Evolutionary conservation across 2,329 filamentous ascomycete species (phyloP).

Genomic region (Nannizzia gypsea): DNA sequence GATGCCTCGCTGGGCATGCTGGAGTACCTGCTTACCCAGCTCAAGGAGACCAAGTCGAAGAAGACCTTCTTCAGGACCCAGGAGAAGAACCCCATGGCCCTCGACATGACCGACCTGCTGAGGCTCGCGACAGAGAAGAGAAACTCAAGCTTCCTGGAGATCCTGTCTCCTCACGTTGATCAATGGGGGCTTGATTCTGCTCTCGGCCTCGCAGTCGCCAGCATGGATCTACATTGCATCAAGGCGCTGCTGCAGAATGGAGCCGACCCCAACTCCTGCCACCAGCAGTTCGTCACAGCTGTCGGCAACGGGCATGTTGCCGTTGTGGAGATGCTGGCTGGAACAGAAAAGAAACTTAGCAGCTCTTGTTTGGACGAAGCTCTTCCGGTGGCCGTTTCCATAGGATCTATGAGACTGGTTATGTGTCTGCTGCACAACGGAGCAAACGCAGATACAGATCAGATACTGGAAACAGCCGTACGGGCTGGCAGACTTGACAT

Average conservation of each 20-base stretch:
- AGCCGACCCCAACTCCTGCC: slow-evolving; percentile 14
- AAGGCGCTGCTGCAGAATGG: slow-evolving; percentile 13
- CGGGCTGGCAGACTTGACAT: slow-evolving; percentile 40
- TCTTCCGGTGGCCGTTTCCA: slow-evolving; percentile 9
- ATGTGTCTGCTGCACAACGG: slow-evolving; percentile 13
- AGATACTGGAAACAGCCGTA: slow-evolving; percentile 12
- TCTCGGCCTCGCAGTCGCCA: slow-evolving; percentile 7
- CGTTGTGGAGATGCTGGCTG: slow-evolving; percentile 11
- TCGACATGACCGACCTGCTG: slow-evolving; percentile 10
- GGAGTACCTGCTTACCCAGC: slow-evolving; percentile 12
- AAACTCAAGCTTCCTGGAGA: slow-evolving; percentile 10
- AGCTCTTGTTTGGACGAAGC: slow-evolving; percentile 12
- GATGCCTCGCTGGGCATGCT: slow-evolving; percentile 12
- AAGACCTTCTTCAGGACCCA: slow-evolving; percentile 11
- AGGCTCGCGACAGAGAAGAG: slow-evolving; percentile 10
- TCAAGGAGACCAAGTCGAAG: slow-evolving; percentile 13
- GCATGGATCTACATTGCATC: slow-evolving; percentile 12
- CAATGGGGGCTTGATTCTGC: slow-evolving; percentile 8
- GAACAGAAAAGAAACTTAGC: slow-evolving; percentile 9
- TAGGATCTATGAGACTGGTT: slow-evolving; percentile 9
- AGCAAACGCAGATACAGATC: slow-evolving; percentile 11
- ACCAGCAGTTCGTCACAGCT: slow-evolving; percentile 9
- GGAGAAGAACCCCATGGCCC: background rate
- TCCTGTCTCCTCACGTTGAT: slow-evolving; percentile 12
- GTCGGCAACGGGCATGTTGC: slow-evolving; percentile 10